Conservation (phyloP, 306 rosid genomes). For the Sphenostylis stenocarpa region DNA sequence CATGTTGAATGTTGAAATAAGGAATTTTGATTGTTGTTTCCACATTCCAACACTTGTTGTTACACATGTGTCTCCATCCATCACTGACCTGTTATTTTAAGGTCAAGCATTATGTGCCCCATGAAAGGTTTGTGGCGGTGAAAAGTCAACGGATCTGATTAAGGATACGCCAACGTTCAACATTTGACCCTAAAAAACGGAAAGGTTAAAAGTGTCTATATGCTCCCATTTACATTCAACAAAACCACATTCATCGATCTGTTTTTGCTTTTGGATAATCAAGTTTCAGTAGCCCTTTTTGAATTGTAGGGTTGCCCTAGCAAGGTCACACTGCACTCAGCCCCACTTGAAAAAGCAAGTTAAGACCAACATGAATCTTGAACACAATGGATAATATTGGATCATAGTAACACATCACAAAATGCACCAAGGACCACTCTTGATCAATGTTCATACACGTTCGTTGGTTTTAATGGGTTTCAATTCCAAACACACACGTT, state of each 20-base stretch:
- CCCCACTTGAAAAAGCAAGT: too few relatives aligned
- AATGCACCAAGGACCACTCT: too few relatives aligned
- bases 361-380: too few relatives aligned
- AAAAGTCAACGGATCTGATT: slow-evolving; percentile 27
- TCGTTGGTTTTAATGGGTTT: too few relatives aligned
- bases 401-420: too few relatives aligned
- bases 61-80: background rate
- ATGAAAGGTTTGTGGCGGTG: background rate
- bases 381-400: too few relatives aligned
- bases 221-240: background rate
- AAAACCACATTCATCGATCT: background rate
- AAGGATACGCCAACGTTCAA: background rate
- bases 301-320: too few relatives aligned
- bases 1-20: background rate
- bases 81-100: background rate
- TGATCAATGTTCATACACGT: too few relatives aligned
- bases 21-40: background rate
- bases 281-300: background rate
- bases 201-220: background rate
- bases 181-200: slow-evolving; percentile 17
- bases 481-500: too few relatives aligned
- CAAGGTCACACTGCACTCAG: too few relatives aligned
- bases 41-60: background rate
- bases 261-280: background rate
- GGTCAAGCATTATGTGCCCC: slow-evolving; percentile 1